Conservation (phyloP, 2,329 filamentous ascomycete genomes). For the Ilyonectria mors-panacis region DNA sequence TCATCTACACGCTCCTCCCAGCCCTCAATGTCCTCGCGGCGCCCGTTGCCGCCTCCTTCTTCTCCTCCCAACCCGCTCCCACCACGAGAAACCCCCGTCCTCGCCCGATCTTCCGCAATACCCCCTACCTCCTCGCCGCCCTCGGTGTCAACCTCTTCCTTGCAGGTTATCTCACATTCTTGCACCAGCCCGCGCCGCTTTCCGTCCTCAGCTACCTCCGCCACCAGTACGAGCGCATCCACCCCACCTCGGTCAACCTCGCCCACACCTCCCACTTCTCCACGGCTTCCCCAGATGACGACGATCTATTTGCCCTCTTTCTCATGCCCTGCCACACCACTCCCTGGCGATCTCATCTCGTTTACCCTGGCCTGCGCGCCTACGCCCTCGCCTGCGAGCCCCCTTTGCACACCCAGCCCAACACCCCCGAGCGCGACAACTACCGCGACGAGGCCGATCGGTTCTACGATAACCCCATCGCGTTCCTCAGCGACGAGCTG, state of each 20-base stretch:
- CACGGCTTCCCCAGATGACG: conserved; percentile 48
- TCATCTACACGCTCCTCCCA: conserved; percentile 93
- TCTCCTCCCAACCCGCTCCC: conserved; percentile 59
- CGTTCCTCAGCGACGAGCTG: conserved; percentile 71
- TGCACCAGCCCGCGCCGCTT: conserved; percentile 87
- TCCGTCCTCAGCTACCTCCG: conserved; percentile 83
- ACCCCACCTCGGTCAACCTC: conserved; percentile 54
- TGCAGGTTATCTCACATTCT: conserved; percentile 79
- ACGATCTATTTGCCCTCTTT: conserved; percentile 79
- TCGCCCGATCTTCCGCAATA: conserved; percentile 62
- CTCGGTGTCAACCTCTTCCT: conserved; percentile 79
- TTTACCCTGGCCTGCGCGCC: conserved; percentile 81
- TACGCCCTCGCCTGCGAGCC: conserved; percentile 94
- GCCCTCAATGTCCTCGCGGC: conserved; percentile 87
- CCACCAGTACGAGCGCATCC: conserved; percentile 75
- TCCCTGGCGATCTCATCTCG: conserved; percentile 91
- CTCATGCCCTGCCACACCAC: conserved; percentile 97
- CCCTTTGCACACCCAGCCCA: conserved; percentile 77
- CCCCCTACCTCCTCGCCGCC: conserved; percentile 68
- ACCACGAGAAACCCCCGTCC: conserved; percentile 47
- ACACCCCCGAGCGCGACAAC: conserved; percentile 69
- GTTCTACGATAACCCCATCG: conserved; percentile 80
- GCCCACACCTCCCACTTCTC: conserved; percentile 40
- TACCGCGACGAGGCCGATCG: conserved; percentile 94
- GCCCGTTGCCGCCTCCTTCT: conserved; percentile 75